Base-by-base conservation (phyloP, 1,139 yeast species). In the Meyerozyma guilliermondii region DNA sequence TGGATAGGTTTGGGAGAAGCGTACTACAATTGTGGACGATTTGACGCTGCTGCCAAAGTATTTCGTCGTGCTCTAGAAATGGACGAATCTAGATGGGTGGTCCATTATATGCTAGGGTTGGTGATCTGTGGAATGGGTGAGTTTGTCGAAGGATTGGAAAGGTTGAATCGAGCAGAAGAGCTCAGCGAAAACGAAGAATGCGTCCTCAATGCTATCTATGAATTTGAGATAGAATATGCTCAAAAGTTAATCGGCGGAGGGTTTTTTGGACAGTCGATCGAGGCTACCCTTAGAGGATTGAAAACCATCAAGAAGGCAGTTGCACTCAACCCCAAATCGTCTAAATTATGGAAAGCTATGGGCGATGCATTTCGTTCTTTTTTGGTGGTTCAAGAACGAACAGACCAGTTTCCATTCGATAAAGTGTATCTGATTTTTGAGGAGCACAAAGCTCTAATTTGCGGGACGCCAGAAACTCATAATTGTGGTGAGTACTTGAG, bases 1-100 rank as follows among this genome's bases (percentile, higher is more conserved):
- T 91, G 98, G 98, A 72, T 86, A 22, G 97, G 97, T 0, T 68
- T 92, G 31, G 98, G 98, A 17, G 98, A 94, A 60, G 94, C 97
- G 0, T 92, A 92, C 59, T 71, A 76, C 44, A 78, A 81, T 38
- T 80, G 95, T 61, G 98, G 98, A 5, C 74, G 96, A 48, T 68
- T 83, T 39, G 92, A 86, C 46, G 95, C 98, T 2, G 88, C 96
- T 0, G 74, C 78, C 7, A 89, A 86, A 57, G 97, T 94, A 1
- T 87, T 89, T 54, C 71, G 68, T 33, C 81, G 81, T 47, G 88
- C 92, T 0, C 56, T 78, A 35, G 66, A 71, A 20, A 52, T 86
- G 14, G 76, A 78, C 29, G 51, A 52, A 6, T 54, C 52, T 23
- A 47, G 57, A 0, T 80, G 87, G 83, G 74, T 78, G 40, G 83